Conservation (phyloP, 768 basidiomycete species). For the Amanita fuliginea region DNA sequence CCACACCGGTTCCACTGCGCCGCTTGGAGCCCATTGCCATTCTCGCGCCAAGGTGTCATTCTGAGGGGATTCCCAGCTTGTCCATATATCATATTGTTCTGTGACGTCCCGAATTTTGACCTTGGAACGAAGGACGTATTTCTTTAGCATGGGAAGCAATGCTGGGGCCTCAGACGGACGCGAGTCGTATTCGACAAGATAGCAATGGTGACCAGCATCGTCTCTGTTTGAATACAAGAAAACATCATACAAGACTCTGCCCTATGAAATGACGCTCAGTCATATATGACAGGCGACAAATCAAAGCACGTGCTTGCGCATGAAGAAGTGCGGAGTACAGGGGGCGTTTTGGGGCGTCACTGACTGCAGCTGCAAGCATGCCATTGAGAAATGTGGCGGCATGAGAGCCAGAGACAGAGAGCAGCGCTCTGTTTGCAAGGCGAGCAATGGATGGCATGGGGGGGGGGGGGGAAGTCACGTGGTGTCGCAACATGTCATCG, state of each 20-base stretch:
- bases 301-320: slow-evolving; percentile 49
- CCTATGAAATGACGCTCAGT: slow-evolving; percentile 33
- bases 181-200: slow-evolving; percentile 65
- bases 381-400: slow-evolving; percentile 78
- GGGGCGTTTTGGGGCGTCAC: slow-evolving; percentile 32
- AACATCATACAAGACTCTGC: slow-evolving; percentile 80
- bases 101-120: slow-evolving; percentile 76
- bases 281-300: slow-evolving; percentile 6
- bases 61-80: slow-evolving; percentile 55
- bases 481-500: slow-evolving; percentile 46
- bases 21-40: slow-evolving; percentile 55
- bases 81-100: slow-evolving; percentile 72
- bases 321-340: slow-evolving; percentile 68
- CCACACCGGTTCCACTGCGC: slow-evolving; percentile 74
- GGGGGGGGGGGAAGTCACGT: slow-evolving; percentile 17
- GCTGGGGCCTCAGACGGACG: slow-evolving; percentile 47
- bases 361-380: slow-evolving; percentile 44
- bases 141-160: slow-evolving; percentile 64
- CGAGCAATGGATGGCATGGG: slow-evolving; percentile 44
- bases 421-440: slow-evolving; percentile 51
- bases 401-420: slow-evolving; percentile 75
- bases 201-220: slow-evolving; percentile 24
- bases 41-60: slow-evolving; percentile 17
- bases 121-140: slow-evolving; percentile 80
- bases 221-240: slow-evolving; percentile 62